Conservation (phyloP, 495 filamentous ascomycete genomes). For the Lasiosphaeria ovina region DNA sequence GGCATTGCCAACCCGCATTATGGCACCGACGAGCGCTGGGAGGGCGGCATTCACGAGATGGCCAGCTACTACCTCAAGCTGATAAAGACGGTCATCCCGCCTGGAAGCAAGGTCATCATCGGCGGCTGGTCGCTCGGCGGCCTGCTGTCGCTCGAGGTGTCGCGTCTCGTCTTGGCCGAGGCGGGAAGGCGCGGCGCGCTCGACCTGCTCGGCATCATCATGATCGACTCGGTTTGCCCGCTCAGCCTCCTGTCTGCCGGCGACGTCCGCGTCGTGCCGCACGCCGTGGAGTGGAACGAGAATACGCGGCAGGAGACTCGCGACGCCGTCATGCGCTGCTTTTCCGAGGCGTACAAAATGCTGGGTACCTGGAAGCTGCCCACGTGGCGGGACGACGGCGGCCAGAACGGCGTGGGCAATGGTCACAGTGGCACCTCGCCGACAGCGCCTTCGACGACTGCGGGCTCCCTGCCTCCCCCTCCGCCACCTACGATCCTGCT, state of each 20-base stretch:
- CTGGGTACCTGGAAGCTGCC: slow-evolving; percentile 36
- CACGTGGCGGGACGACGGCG: slow-evolving; percentile 22
- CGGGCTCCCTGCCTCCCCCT: not conserved
- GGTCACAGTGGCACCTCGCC: not conserved
- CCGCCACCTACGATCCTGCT: slow-evolving; percentile 41
- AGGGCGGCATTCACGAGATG: slow-evolving; percentile 39
- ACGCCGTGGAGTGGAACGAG: slow-evolving; percentile 27
- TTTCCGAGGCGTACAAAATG: slow-evolving; percentile 39
- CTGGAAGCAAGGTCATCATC: slow-evolving; percentile 33
- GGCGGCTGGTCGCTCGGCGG: slow-evolving; percentile 49
- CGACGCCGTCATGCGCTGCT: slow-evolving; percentile 32
- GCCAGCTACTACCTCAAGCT: slow-evolving; percentile 30
- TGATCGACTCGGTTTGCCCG: slow-evolving; percentile 46
- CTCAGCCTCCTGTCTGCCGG: not conserved
- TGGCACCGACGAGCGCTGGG: slow-evolving; percentile 22
- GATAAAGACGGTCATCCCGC: slow-evolving; percentile 31
- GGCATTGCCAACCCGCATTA: slow-evolving; percentile 41
- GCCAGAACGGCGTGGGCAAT: not conserved
- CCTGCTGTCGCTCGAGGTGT: slow-evolving; percentile 40
- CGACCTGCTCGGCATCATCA: slow-evolving; percentile 39
- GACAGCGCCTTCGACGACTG: not conserved
- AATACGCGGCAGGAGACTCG: slow-evolving; percentile 38
- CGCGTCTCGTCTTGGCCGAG: slow-evolving; percentile 33
- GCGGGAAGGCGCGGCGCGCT: slow-evolving; percentile 13
- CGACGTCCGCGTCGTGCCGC: slow-evolving; percentile 19